Conservation (phyloP, 1,139 yeast genomes). For the Scheffersomyces illinoinensis region DNA sequence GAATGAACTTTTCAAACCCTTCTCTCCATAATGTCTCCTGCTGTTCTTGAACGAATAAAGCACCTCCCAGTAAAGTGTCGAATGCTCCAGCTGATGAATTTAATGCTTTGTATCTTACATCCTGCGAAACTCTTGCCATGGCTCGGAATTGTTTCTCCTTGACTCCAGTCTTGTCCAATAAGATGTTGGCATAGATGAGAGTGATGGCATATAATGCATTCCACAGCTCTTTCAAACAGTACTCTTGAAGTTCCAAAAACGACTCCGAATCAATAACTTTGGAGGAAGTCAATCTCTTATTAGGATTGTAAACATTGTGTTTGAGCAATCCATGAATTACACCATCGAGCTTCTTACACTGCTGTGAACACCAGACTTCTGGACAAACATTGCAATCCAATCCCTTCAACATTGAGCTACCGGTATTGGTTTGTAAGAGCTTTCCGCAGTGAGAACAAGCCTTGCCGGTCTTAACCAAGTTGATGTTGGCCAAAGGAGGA, state of each 20-base stretch:
- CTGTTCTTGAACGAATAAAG: conserved; percentile 53
- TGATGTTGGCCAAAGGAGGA: conserved; percentile 70
- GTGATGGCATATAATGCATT: conserved; percentile 69
- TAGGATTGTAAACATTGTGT: conserved; percentile 44
- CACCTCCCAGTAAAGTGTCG: conserved; percentile 51
- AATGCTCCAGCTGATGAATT: conserved; percentile 60
- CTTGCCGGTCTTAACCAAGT: conserved; percentile 62
- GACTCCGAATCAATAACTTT: conserved; percentile 43
- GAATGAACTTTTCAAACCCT: conserved; percentile 52
- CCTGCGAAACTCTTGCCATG: conserved; percentile 73
- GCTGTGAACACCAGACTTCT: conserved; percentile 70
- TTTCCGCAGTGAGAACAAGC: conserved; percentile 84
- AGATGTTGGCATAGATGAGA: conserved; percentile 50
- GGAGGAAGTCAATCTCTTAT: conserved; percentile 20
- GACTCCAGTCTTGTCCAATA: conserved; percentile 46
- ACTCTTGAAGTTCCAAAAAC: conserved; percentile 59
- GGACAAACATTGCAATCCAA: conserved; percentile 69
- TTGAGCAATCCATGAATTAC: conserved; percentile 58
- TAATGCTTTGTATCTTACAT: conserved; percentile 59
- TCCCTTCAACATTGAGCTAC: conserved; percentile 44
- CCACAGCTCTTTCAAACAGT: conserved; percentile 67
- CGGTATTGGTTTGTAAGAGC: conserved; percentile 36
- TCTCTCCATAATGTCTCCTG: conserved; percentile 62
- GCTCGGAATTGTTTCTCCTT: conserved; percentile 50
- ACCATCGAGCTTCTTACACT: conserved; percentile 57